Conservation (phyloP, 441 rosid species). For the Metrosideros polymorpha region DNA sequence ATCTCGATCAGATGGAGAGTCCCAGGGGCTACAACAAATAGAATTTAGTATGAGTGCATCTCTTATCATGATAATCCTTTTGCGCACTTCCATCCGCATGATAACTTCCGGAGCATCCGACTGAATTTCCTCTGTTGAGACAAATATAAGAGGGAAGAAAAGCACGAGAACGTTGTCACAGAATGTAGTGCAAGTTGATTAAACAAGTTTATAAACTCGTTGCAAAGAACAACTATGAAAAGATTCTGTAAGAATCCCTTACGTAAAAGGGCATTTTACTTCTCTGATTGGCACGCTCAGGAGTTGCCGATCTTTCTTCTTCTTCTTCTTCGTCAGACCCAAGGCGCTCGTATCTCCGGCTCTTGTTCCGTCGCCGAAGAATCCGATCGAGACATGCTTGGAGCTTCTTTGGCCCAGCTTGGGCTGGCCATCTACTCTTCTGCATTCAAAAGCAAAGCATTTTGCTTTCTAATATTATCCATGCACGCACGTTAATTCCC, state of each 20-base stretch:
- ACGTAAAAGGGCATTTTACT: slow-evolving; percentile 12
- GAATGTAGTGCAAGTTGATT: background rate
- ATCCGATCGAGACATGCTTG: slow-evolving; percentile 16
- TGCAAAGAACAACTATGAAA: background rate
- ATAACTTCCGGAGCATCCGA: slow-evolving; percentile 19
- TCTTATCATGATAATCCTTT: background rate
- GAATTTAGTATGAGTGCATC: too few species aligned
- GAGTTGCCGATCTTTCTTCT: background rate
- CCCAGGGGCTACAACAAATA: too few species aligned
- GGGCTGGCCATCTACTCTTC: slow-evolving; percentile 25
- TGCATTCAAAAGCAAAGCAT: background rate
- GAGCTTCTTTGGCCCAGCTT: slow-evolving; percentile 10
- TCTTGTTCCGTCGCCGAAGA: slow-evolving; percentile 10
- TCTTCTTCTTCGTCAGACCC: slow-evolving; percentile 12
- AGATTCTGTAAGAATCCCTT: background rate
- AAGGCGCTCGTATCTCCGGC: slow-evolving; percentile 19
- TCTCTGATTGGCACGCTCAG: background rate
- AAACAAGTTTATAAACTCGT: background rate
- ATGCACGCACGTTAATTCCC: background rate
- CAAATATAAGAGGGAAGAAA: background rate
- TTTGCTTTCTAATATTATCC: background rate
- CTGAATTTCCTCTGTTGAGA: slow-evolving; percentile 36
- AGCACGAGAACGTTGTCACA: background rate
- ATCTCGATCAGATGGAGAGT: background rate
- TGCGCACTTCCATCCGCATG: slow-evolving; percentile 19